Evolutionary conservation across 2,329 filamentous ascomycete species (phyloP), one percentile per base, ranked within the genome.

Genomic region (Botrytis fragariae): DNA sequence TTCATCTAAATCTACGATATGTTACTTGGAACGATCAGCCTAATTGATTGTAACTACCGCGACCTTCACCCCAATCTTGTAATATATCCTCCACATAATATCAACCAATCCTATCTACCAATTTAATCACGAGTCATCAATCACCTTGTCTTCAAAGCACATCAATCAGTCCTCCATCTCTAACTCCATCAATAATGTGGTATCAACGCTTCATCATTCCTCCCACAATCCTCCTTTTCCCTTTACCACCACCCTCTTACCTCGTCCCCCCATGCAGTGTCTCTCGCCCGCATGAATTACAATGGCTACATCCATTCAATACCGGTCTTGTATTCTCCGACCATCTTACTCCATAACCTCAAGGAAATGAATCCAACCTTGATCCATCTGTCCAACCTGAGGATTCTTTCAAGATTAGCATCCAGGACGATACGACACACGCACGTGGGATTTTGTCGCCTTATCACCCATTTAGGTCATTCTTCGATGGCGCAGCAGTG

Each of bases 241-340:
- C 64, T 68, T 68, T n/a, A 39, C 35, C 10, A 68, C 18, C 18
- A 68, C 32, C 32, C 32, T 3, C 16, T 25, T 32, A 42, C 35
- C 29, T 69, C 37, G 18, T 62, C 69, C 29, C 25, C 35, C 29
- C 67, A 44, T 35, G 14, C 35, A 12, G 62, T 62, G 57, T 71
- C 59, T 70, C 57, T 37, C 54, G 20, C 68, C 45, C 57, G 59
- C 69, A 62, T 32, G 45, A 64, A 51, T 29, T 45, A 8, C 14
- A 51, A 54, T 51, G 60, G 69, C 57, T 63, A 51, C 69, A 71
- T 64, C 69, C 69, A 71, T 71, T 18, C 60, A 71, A 71, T 71
- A 62, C 65, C 65, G 48, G 25, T 68, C 35, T 29, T 68, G 65
- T 64, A 64, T 63, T 39, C 42, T 51, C 69, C 69, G 60, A 39